Conservation (phyloP, 2,329 filamentous ascomycete genomes). For the Colletotrichum agaves region DNA sequence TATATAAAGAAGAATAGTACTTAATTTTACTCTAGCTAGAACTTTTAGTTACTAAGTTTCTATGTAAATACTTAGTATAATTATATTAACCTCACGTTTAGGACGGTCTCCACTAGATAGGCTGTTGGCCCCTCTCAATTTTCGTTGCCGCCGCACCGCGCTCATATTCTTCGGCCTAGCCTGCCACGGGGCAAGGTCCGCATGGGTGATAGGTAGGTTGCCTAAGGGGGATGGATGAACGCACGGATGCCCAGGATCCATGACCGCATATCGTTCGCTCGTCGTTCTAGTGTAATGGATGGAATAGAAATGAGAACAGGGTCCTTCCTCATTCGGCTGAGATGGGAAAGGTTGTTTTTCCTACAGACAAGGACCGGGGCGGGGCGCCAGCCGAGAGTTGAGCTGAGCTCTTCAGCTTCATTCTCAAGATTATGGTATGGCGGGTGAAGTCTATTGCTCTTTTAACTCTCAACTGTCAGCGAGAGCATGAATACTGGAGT, state of each 20-base stretch:
- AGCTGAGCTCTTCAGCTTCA: conserved; percentile 10
- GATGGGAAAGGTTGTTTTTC: conserved; percentile 27
- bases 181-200: conserved; percentile 29
- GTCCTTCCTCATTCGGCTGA: conserved; percentile 32
- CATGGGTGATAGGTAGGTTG: conserved; percentile 24
- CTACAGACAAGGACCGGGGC: conserved; percentile 14
- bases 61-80: no score
- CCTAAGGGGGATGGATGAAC: neutral
- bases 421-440: conserved; percentile 22
- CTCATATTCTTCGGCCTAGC: conserved; percentile 22
- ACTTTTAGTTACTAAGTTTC: no score
- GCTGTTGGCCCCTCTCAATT: neutral
- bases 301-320: conserved; percentile 28
- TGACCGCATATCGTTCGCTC: conserved; percentile 32
- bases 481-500: neutral
- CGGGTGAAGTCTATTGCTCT: conserved; percentile 3
- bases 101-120: conserved; percentile 19
- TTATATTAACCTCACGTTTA: conserved; percentile 22
- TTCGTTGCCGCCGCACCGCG: conserved; percentile 15
- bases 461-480: neutral
- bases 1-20: no score
- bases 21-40: no score
- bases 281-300: conserved; percentile 15
- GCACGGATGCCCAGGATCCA: conserved; percentile 34
- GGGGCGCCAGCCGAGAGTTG: conserved; percentile 6